Percentiles rank a stretch among this genome's conserved stretches.
phyloP scores from a whole-genome alignment of 2,329 filamentous ascomycete species.

The Aurifilum marmelostoma region DNA sequence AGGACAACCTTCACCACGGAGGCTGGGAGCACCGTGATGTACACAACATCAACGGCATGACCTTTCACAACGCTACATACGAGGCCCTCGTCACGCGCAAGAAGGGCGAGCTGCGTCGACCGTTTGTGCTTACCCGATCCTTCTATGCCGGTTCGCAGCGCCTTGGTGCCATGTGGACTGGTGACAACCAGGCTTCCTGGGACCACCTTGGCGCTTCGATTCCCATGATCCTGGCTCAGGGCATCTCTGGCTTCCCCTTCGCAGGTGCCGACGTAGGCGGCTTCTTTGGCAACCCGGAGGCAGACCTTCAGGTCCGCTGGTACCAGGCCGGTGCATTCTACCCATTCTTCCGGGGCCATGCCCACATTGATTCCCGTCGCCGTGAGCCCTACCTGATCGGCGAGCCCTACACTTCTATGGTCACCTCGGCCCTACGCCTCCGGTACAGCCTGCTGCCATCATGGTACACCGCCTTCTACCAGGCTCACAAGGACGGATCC shows the following conservation, averaged over 20 bases:
- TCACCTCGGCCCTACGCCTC: slow-evolving; percentile 83
- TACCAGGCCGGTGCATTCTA: slow-evolving; percentile 97
- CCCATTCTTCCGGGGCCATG: slow-evolving; percentile 96
- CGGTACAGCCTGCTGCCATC: slow-evolving; percentile 87
- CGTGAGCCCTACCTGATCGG: slow-evolving; percentile 89
- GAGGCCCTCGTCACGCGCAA: slow-evolving; percentile 82
- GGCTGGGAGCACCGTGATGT: slow-evolving; percentile 97
- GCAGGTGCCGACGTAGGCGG: slow-evolving; percentile 94
- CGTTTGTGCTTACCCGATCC: slow-evolving; percentile 89
- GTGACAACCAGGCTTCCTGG: slow-evolving; percentile 95
- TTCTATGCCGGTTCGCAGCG: slow-evolving; percentile 93
- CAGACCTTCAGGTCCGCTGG: slow-evolving; percentile 90
- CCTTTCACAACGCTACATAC: slow-evolving; percentile 92
- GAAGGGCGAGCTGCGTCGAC: slow-evolving; percentile 81
- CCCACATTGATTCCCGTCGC: slow-evolving; percentile 93
- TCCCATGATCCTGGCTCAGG: slow-evolving; percentile 92
- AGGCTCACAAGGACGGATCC: slow-evolving; percentile 78
- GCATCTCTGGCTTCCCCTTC: slow-evolving; percentile 92
- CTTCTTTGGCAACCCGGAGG: slow-evolving; percentile 96
- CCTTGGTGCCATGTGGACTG: slow-evolving; percentile 96
- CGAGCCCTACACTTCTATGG: slow-evolving; percentile 83
- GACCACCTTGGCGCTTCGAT: slow-evolving; percentile 85
- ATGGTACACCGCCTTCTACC: slow-evolving; percentile 97
- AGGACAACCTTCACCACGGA: slow-evolving; percentile 90
- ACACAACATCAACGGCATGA: slow-evolving; percentile 94